Conservation (phyloP, 768 basidiomycete genomes). For the Russula sp. region DNA sequence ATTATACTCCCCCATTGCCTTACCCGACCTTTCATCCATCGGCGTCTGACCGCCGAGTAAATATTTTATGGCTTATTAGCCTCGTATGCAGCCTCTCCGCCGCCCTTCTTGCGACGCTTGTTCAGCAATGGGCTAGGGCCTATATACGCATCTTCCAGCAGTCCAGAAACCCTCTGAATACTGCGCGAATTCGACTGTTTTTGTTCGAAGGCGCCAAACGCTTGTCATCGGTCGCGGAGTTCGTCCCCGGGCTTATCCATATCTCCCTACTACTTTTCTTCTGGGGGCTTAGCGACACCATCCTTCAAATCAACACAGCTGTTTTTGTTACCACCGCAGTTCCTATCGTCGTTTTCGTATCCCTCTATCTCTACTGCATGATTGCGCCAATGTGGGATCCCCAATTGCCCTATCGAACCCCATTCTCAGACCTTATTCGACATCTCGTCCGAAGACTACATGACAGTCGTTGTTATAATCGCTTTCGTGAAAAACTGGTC, state of each 20-base stretch:
- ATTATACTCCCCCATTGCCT: not conserved
- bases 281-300: constrained; percentile 44
- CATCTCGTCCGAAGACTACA: not conserved
- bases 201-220: constrained; percentile 39
- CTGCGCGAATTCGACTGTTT: constrained; percentile 43
- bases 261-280: constrained; percentile 34
- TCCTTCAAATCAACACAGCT: constrained; percentile 34
- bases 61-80: constrained; percentile 43
- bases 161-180: constrained; percentile 35
- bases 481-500: no score
- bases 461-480: no score
- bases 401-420: constrained; percentile 16
- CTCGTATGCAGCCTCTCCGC: constrained; percentile 42
- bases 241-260: constrained; percentile 48
- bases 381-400: constrained; percentile 8
- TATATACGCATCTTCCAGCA: constrained; percentile 36
- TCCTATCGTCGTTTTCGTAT: constrained; percentile 4
- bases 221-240: constrained; percentile 44
- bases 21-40: constrained; percentile 29
- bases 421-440: not conserved
- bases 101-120: constrained; percentile 45
- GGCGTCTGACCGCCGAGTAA: constrained; percentile 40
- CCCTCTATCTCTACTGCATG: constrained; percentile 21
- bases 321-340: constrained; percentile 14
- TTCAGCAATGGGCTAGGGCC: constrained; percentile 49